Evolutionary conservation across 331 rosid genomes (phyloP).

Genomic region (Telfairia occidentalis): DNA sequence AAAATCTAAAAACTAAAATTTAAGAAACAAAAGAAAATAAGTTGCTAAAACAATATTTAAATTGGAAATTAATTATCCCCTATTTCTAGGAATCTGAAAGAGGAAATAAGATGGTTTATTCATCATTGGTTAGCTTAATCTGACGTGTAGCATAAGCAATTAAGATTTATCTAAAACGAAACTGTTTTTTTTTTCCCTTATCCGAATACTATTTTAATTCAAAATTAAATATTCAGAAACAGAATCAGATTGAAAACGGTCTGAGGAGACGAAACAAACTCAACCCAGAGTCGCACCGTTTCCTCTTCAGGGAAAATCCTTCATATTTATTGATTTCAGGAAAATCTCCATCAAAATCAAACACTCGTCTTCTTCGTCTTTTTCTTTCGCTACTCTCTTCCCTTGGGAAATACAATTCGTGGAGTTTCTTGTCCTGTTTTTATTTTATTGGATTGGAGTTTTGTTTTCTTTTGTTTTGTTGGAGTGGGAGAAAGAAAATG

Average conservation of each 20-base stretch:
- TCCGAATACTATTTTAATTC: background rate
- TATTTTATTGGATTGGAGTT: background rate
- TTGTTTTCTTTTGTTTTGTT: no score
- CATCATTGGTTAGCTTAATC: no score
- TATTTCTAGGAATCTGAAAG: no score
- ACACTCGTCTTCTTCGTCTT: background rate
- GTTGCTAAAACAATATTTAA: no score
- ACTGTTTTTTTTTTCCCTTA: no score
- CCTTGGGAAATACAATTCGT: background rate
- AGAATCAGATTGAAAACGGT: background rate
- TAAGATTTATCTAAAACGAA: no score
- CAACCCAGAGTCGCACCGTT: background rate
- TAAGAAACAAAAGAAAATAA: no score
- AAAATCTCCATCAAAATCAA: background rate
- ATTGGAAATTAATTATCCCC: no score
- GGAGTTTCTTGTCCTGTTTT: background rate
- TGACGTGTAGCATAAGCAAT: no score
- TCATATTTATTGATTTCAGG: background rate
- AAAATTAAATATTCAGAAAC: background rate
- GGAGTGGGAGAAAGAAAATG: conserved; percentile 23
- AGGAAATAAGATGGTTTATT: no score
- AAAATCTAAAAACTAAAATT: no score
- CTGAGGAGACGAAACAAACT: background rate
- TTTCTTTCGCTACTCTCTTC: background rate
- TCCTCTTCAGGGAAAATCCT: background rate